phyloP scores from a whole-genome alignment of 73 alveolate species.

The Paramecium sexaurelia region DNA sequence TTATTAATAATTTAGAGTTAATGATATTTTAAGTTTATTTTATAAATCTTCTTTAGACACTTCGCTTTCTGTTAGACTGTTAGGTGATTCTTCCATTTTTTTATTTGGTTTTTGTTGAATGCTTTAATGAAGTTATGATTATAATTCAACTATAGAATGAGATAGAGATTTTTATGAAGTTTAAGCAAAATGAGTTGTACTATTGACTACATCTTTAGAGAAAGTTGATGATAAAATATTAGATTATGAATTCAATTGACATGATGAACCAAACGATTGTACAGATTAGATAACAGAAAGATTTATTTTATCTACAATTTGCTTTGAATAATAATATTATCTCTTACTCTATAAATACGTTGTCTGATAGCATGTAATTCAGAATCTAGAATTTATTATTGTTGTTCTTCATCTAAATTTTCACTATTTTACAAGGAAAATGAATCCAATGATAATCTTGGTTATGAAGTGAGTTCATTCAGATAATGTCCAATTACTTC shows the following conservation, averaged over 20 bases:
- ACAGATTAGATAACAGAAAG: slow-evolving; percentile 44
- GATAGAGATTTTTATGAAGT: background rate
- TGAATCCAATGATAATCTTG: slow-evolving; percentile 1
- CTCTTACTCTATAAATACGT: background rate
- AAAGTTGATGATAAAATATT: background rate
- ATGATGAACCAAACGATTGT: background rate
- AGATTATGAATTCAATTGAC: background rate
- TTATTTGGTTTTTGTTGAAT: background rate
- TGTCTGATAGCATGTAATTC: background rate
- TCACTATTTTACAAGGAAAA: slow-evolving; percentile 22
- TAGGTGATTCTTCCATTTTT: background rate
- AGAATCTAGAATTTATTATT: background rate
- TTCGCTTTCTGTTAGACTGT: background rate
- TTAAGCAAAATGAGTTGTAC: background rate
- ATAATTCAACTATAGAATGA: background rate
- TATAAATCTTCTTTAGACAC: background rate
- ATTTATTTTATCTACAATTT: slow-evolving; percentile 31
- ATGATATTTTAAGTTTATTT: slow-evolving; percentile 28
- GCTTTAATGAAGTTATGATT: background rate
- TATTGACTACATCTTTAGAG: background rate
- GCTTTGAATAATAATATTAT: background rate
- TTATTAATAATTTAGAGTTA: background rate
- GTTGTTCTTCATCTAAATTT: slow-evolving; percentile 32
- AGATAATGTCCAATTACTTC: slow-evolving; percentile 48
- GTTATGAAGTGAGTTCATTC: background rate